A percentile compares a stretch with the other conserved stretches of the same genome.
Evolutionary conservation across 2,329 filamentous ascomycete species (phyloP).

Genomic region (Cladosporium sp.): DNA sequence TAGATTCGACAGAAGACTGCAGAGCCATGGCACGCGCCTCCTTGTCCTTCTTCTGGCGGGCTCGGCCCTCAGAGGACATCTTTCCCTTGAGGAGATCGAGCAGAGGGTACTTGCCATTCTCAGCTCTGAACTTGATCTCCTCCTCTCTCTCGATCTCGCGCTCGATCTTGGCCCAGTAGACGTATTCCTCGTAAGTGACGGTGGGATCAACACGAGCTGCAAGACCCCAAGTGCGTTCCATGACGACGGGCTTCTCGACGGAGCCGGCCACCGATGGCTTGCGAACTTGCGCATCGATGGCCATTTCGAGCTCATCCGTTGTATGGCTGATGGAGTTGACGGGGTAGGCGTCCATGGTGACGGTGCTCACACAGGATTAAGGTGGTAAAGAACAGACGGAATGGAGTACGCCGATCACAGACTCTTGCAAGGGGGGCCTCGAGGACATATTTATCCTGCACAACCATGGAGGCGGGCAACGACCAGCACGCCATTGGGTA

Average conservation of each 20-base stretch:
- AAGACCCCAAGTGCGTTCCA: conserved; percentile 23
- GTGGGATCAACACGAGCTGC: conserved; percentile 25
- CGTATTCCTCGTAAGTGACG: conserved; percentile 32
- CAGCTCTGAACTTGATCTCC: conserved; percentile 12
- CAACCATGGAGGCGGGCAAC: not conserved
- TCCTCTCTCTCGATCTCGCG: conserved; percentile 24
- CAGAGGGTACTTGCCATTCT: conserved; percentile 16
- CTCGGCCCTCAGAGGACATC: conserved; percentile 20
- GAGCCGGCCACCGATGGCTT: conserved; percentile 5
- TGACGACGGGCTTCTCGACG: conserved; percentile 17
- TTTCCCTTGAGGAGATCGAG: conserved; percentile 20
- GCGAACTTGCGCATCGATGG: conserved; percentile 14
- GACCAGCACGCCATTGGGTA: not conserved
- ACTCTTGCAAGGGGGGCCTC: not conserved
- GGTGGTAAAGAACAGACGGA: not conserved
- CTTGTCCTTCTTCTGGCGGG: conserved; percentile 14
- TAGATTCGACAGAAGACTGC: conserved; percentile 9
- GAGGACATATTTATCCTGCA: not conserved
- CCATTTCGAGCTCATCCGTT: conserved; percentile 15
- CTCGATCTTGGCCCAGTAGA: conserved; percentile 28
- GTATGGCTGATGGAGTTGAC: conserved; percentile 7
- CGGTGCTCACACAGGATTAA: not conserved
- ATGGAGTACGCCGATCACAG: not conserved
- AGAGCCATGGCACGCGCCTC: conserved; percentile 20
- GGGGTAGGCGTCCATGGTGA: conserved; percentile 17